Base-by-base conservation (phyloP, 768 basidiomycete genomes). In the Paxillus ammoniavirescens region DNA sequence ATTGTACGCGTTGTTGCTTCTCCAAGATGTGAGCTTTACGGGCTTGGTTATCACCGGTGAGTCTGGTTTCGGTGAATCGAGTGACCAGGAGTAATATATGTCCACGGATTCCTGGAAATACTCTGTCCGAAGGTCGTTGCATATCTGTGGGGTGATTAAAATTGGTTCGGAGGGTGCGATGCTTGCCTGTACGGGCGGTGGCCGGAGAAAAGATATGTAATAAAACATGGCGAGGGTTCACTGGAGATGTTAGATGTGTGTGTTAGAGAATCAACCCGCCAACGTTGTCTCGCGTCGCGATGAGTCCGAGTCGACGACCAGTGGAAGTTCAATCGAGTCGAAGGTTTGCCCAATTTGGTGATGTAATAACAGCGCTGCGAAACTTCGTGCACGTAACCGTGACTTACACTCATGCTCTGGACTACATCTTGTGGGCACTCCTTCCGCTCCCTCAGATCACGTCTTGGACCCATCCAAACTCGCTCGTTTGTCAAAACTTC, bases 41-140 rank as follows among this genome's bases (percentile, higher is more conserved):
- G 80, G 78, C 42, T 71, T 73, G 1, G 80, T 80, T 49, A 72
- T 60, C 13, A 51, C 38, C 5, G 69, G 58, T n/a, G 57, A 17
- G 13, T 41, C 45, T 42, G 28, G 60, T 43, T 65, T 65, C 2
- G 63, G 62, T 42, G 48, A 15, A 33, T 68, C 65, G 28, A 67
- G 67, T 37, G 60, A 58, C 92, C 92, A 95, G 23, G 79, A 71
- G 64, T 86, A 93, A 65, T 73, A 87, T 36, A 96, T 80, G 54
- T 91, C 86, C 52, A 80, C 75, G 1, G 77, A 68, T 15, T 65
- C 71, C 10, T 76, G 72, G 61, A 77, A 82, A 1, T 77, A 72
- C 65, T 94, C 93, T 33, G 94, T 96, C 31, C 94, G 81, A 21
- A 96, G 79, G 61, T 96, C 94, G 67, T 97, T 96, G 30, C 87